Evolutionary conservation across 345 rosid genomes (phyloP).

Genomic region (sweet orange (Citrus sinensis)): DNA sequence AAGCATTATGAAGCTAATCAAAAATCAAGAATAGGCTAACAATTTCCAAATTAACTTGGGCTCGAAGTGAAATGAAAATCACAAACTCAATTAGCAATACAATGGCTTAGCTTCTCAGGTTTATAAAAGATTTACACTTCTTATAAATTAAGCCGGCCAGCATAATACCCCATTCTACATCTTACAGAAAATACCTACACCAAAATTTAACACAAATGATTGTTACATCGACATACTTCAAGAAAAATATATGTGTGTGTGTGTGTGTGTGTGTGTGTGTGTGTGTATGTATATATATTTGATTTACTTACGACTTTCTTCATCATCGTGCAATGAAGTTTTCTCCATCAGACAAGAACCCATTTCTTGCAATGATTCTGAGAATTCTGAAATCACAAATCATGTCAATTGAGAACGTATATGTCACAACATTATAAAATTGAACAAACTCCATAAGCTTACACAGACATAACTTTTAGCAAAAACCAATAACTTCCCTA

Average conservation of each 20-base stretch:
- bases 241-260: background rate
- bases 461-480: background rate
- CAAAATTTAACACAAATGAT: background rate
- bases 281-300: no score
- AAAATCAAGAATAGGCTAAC: background rate
- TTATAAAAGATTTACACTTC: background rate
- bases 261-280: no score
- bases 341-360: slow-evolving; percentile 80
- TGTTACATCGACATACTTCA: background rate
- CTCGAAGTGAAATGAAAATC: background rate
- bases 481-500: background rate
- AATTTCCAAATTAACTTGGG: background rate
- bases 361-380: slow-evolving; percentile 92
- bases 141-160: background rate
- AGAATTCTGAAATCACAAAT: slow-evolving; percentile 63
- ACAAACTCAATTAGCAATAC: background rate
- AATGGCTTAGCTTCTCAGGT: background rate
- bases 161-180: background rate
- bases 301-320: slow-evolving; percentile 61
- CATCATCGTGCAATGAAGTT: slow-evolving; percentile 60
- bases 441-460: background rate
- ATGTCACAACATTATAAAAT: background rate
- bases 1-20: background rate
- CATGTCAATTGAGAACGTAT: background rate
- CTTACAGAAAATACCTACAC: slow-evolving; percentile 1